Percentiles rank a stretch among this genome's conserved stretches.
phyloP scores from a whole-genome alignment of 441 rosid species.

The Populus trichocarpa region DNA sequence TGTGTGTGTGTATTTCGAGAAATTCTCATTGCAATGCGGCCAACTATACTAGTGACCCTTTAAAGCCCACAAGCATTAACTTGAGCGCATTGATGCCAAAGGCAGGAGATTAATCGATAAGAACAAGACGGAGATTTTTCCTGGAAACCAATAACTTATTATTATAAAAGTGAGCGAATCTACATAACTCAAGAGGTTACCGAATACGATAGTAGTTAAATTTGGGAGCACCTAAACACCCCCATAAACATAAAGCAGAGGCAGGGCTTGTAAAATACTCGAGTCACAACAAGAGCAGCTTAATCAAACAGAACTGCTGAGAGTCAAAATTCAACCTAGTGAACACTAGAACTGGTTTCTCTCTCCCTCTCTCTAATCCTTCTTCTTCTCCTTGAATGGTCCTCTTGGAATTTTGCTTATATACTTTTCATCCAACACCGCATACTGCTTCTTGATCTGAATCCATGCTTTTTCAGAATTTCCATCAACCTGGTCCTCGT shows the following conservation, averaged over 20 bases:
- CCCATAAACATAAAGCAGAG: not conserved
- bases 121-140: not conserved
- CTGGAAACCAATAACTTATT: not conserved
- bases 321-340: not conserved
- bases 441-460: conserved; percentile 79
- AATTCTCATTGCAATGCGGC: too few species aligned
- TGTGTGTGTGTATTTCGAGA: too few species aligned
- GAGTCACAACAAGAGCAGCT: not conserved
- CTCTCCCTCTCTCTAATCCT: conserved; percentile 27
- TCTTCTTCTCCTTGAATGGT: conserved; percentile 58
- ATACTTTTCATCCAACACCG: conserved; percentile 67
- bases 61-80: not conserved
- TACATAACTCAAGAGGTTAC: not conserved
- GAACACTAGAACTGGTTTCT: not conserved
- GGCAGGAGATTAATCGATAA: not conserved
- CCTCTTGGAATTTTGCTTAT: conserved; percentile 85
- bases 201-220: not conserved
- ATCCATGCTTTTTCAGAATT: conserved; percentile 66
- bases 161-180: not conserved
- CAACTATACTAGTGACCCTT: not conserved
- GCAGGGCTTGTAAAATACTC: not conserved
- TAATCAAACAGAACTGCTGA: not conserved
- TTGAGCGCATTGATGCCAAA: not conserved
- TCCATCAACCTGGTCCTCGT: conserved; percentile 75
- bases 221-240: not conserved